Evolutionary conservation across 495 filamentous ascomycete species (phyloP), one percentile per base, ranked within the genome.

Genomic region (Baudoinia panamericana): DNA sequence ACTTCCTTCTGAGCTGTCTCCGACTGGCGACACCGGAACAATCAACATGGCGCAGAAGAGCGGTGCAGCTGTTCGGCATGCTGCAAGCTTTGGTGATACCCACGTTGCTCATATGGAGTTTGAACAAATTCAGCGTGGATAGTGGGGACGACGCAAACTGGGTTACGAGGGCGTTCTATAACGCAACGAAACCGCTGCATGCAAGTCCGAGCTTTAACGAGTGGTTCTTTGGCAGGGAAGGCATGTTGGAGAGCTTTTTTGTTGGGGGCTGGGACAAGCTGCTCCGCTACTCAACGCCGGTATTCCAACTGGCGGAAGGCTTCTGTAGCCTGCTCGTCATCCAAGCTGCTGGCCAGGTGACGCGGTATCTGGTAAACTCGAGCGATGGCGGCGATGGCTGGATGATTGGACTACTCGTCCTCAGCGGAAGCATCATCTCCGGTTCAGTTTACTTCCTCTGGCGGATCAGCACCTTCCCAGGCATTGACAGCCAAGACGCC

Each of bases 311-410:
- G 20, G 77, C 75, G 26, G 90, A 97, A 61, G 90, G 90, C 2
- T 97, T 97, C 63, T 95, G 90, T 63, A 94, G 83, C 52, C 61
- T 97, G 55, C 63, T 97, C 43, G 90, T 97, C 35, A 95, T 97
- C 39, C 90, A 97, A 60, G 82, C 86, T 11, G 76, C 80, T 22
- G 90, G 90, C 0, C 87, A 93, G 56, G 85, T 95, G 39, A 93
- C 90, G n/a, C 72, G 84, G 54, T 94, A 84, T 80, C 73, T 95
- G 15, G 87, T 95, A 30, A 97, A 95, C 59, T 25, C 22, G 12
- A 61, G 80, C 36, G 84, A 84, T 41, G 73, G 83, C 46, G 85
- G 85, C 46, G 90, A 97, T 63, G 90, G 78, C 46, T 97, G 90
- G 90, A 88, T 95, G 81, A 94, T 97, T 57, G 71, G 78, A 31